phyloP scores from a whole-genome alignment of 805 yeast species.

The Candida andamanensis region DNA sequence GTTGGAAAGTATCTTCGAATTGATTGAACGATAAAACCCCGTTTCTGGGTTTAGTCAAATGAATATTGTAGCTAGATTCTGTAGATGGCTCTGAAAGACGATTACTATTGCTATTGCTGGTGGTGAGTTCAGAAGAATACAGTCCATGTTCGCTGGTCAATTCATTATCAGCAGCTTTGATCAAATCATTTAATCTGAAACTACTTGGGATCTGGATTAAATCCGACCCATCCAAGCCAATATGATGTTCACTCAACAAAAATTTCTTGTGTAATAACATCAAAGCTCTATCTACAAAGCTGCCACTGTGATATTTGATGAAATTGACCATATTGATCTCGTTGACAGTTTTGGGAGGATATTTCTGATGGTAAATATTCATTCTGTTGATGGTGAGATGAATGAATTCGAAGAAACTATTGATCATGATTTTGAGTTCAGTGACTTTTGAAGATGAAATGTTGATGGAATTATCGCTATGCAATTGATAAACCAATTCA shows the following conservation, averaged over 20 bases:
- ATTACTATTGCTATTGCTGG: background rate
- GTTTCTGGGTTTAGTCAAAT: constrained; percentile 14
- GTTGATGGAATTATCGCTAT: constrained; percentile 43
- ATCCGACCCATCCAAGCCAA: background rate
- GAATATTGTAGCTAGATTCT: constrained; percentile 8
- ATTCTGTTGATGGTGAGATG: constrained; percentile 43
- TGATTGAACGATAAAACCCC: constrained; percentile 29
- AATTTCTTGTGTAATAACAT: constrained; percentile 41
- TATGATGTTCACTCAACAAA: constrained; percentile 16
- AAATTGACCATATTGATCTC: constrained; percentile 43
- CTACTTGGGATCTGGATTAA: background rate
- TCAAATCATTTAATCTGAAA: too few relatives aligned
- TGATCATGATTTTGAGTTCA: constrained; percentile 43
- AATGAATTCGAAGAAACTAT: constrained; percentile 46
- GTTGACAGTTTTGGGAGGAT: constrained; percentile 34
- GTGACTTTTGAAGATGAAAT: constrained; percentile 39
- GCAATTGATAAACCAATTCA: constrained; percentile 47
- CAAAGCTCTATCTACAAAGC: constrained; percentile 52
- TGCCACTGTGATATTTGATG: constrained; percentile 44
- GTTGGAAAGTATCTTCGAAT: constrained; percentile 38
- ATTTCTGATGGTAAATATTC: constrained; percentile 26
- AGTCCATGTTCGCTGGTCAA: background rate
- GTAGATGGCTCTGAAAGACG: too few relatives aligned
- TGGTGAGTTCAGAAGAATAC: background rate
- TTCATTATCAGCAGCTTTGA: too few relatives aligned